These are phyloP conservation scores for Tricholoma furcatifolium DNA, from an alignment of 768 basidiomycete species.

Conservation along the genomic window DNA sequence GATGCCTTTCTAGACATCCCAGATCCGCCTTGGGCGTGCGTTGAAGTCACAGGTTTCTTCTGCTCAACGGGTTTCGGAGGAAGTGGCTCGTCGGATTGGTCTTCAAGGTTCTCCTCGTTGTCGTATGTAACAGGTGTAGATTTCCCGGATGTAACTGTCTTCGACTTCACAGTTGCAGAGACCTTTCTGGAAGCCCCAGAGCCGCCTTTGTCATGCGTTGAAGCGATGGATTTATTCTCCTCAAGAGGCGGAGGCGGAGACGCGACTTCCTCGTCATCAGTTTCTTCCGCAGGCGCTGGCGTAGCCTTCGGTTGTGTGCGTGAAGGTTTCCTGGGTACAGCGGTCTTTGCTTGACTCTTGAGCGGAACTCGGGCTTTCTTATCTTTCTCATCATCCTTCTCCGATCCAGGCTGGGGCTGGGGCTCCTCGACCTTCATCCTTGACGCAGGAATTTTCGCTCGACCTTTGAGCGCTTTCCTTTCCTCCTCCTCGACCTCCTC, in stretches of 20 bases:
- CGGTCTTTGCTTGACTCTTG: slow-evolving; percentile 11
- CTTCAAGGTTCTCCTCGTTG: slow-evolving; percentile 2
- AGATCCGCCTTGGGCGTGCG: too few species aligned
- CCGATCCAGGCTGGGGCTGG: too few species aligned
- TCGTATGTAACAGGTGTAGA: neutral
- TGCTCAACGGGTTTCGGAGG: neutral
- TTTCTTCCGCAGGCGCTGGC: slow-evolving; percentile 11
- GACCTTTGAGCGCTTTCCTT: too few species aligned
- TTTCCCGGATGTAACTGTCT: slow-evolving; percentile 4
- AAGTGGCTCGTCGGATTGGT: slow-evolving; percentile 1
- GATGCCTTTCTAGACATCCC: too few species aligned
- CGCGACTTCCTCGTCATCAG: slow-evolving; percentile 17
- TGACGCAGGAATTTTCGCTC: too few species aligned
- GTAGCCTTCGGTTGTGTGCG: slow-evolving; percentile 22
- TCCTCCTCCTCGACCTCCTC: too few species aligned
- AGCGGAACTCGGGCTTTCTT: slow-evolving; percentile 9
- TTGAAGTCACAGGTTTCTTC: neutral
- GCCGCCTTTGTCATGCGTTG: neutral
- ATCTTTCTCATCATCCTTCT: slow-evolving; percentile 8
- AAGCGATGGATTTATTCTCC: neutral
- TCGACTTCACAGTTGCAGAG: neutral
- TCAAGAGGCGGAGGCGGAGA: slow-evolving; percentile 6
- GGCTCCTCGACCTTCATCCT: too few species aligned
- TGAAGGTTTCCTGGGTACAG: slow-evolving; percentile 14
- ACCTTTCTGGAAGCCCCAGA: neutral